A percentile compares a stretch with the other conserved stretches of the same genome.
Evolutionary conservation across 2,329 filamentous ascomycete genomes (phyloP).

Genomic region (Monosporascus ibericus): DNA sequence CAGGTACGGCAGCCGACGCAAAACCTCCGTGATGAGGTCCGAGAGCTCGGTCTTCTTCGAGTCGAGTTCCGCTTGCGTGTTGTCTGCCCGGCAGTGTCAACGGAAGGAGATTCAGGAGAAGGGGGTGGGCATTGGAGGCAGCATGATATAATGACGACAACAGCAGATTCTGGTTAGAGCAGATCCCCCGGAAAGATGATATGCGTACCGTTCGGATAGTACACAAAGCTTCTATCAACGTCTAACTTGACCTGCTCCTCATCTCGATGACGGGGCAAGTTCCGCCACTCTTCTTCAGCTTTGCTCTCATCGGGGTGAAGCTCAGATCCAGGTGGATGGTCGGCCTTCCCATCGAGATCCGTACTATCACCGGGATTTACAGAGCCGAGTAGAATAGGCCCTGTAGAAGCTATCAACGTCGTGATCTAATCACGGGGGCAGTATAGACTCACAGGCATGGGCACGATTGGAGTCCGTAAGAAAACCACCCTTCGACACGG

Average conservation of each 20-base stretch:
- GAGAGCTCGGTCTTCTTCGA: slow-evolving; percentile 71
- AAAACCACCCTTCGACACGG: slow-evolving; percentile 60
- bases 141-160: slow-evolving; percentile 3
- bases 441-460: slow-evolving; percentile 63
- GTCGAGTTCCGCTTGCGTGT: slow-evolving; percentile 62
- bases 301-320: slow-evolving; percentile 12
- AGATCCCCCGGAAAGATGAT: background rate
- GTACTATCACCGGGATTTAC: background rate
- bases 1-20: slow-evolving; percentile 75
- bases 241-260: slow-evolving; percentile 90
- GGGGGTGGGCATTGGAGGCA: slow-evolving; percentile 18
- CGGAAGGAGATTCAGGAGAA: background rate
- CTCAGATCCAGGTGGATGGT: background rate
- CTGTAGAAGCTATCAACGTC: slow-evolving; percentile 22
- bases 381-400: slow-evolving; percentile 41
- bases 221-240: slow-evolving; percentile 93
- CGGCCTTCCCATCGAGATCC: slow-evolving; percentile 6
- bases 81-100: slow-evolving; percentile 40
- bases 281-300: slow-evolving; percentile 39
- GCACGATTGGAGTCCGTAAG: slow-evolving; percentile 62
- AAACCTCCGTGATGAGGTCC: slow-evolving; percentile 70
- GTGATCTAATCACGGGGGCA: slow-evolving; percentile 3
- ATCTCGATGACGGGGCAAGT: slow-evolving; percentile 71
- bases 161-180: too few relatives aligned
- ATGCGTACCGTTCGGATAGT: slow-evolving; percentile 75